Evolutionary conservation across 2,329 filamentous ascomycete species (phyloP).

Genomic region (Xylaria sp.): DNA sequence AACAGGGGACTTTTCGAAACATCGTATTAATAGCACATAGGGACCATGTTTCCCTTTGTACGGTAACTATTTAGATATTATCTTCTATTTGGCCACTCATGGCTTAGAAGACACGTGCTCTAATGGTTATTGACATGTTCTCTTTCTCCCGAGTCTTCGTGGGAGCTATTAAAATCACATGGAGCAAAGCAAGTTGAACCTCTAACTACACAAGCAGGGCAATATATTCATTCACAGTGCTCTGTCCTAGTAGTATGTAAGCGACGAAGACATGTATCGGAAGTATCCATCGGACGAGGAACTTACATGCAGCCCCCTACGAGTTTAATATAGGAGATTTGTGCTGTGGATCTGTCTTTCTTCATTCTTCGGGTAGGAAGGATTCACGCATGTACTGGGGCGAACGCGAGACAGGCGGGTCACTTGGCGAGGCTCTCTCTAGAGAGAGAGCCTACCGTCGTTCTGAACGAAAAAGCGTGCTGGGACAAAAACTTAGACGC

Average conservation of each 20-base stretch:
- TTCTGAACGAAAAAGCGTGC: not conserved
- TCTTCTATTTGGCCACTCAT: not conserved
- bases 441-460: not conserved
- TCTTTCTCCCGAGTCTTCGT: not conserved
- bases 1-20: not conserved
- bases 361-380: not conserved
- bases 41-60: too few relatives aligned
- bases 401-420: not conserved
- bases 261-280: slow-evolving; percentile 10
- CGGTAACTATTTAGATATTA: not conserved
- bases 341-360: not conserved
- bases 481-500: slow-evolving; percentile 4
- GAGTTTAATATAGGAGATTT: not conserved
- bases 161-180: not conserved
- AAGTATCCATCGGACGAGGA: slow-evolving; percentile 9
- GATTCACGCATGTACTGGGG: not conserved
- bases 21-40: too few relatives aligned
- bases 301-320: slow-evolving; percentile 22
- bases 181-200: not conserved
- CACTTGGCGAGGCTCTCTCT: not conserved
- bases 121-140: not conserved
- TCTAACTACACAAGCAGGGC: not conserved
- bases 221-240: not conserved
- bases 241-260: slow-evolving; percentile 24
- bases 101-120: not conserved